These are phyloP conservation scores for Thymus mandschuricus DNA, from an alignment of 257 asterid species.

Conservation along the genomic window DNA sequence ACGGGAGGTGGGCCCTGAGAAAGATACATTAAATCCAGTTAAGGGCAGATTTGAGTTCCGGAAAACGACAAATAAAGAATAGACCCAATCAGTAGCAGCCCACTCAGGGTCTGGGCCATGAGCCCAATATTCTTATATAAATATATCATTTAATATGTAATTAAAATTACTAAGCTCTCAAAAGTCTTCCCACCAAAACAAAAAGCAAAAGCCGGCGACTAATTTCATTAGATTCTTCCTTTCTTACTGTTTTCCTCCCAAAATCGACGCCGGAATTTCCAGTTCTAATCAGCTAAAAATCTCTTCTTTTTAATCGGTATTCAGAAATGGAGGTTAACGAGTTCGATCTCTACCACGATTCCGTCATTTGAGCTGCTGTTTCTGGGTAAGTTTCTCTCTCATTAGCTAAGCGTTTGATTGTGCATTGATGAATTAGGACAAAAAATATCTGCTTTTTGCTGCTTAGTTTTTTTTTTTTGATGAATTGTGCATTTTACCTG, in stretches of 20 bases:
- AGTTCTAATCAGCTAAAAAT: neutral
- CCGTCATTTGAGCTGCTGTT: conserved; percentile 46
- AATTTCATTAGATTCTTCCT: conserved; percentile 16
- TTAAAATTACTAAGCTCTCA: conserved; percentile 15
- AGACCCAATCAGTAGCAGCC: conserved; percentile 37
- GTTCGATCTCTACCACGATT: conserved; percentile 56
- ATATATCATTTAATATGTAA: neutral
- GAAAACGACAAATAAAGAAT: conserved; percentile 47
- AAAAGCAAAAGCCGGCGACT: conserved; percentile 39
- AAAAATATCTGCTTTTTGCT: neutral
- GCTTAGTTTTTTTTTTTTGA: neutral
- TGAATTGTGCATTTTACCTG: neutral
- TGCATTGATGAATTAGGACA: conserved; percentile 22
- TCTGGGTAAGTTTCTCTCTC: conserved; percentile 32
- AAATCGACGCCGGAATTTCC: conserved; percentile 24
- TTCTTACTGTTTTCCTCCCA: conserved; percentile 5
- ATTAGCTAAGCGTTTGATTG: neutral
- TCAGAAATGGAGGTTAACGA: conserved; percentile 69
- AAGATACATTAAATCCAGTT: conserved; percentile 64
- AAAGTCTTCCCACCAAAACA: conserved; percentile 60
- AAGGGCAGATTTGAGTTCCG: conserved; percentile 56
- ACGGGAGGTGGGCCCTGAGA: conserved; percentile 44
- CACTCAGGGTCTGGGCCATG: conserved; percentile 38
- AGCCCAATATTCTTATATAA: conserved; percentile 34
- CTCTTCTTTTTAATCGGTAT: neutral